These are phyloP conservation scores for Achlya hypogyna DNA, from an alignment of 352 stramenopile species.

Conservation along the genomic window DNA sequence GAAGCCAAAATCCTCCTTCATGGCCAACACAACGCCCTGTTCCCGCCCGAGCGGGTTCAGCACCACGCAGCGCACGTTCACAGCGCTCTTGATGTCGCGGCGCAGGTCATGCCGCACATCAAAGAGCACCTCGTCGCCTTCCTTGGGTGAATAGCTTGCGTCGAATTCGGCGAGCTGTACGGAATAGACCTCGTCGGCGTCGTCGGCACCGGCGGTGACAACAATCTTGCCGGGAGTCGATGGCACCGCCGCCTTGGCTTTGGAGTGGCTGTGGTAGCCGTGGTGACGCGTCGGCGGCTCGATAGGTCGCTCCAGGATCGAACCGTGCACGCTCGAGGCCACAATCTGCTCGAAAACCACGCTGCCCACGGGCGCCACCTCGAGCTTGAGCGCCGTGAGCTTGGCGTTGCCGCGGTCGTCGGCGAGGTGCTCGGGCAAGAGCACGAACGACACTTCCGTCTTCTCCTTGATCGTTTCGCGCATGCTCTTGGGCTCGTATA, in stretches of 20 bases:
- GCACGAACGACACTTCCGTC: constrained; percentile 51
- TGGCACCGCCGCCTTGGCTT: background rate
- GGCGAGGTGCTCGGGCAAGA: constrained; percentile 51
- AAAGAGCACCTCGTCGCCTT: constrained; percentile 53
- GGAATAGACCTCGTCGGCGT: constrained; percentile 24
- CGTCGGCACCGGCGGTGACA: background rate
- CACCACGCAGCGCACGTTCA: constrained; percentile 50
- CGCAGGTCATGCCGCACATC: constrained; percentile 68
- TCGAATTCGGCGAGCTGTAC: constrained; percentile 62
- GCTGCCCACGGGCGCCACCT: constrained; percentile 42
- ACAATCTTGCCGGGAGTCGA: background rate
- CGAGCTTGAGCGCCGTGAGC: constrained; percentile 55
- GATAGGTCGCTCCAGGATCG: constrained; percentile 53
- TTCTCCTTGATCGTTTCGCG: constrained; percentile 19
- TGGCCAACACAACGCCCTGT: constrained; percentile 47
- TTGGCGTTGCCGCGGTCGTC: constrained; percentile 26
- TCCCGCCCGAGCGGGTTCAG: constrained; percentile 62
- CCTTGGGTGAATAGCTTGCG: constrained; percentile 47
- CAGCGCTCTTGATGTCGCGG: constrained; percentile 39
- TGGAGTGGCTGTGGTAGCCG: background rate
- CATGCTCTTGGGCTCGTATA: constrained; percentile 25
- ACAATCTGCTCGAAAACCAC: constrained; percentile 62
- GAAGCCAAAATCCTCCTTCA: constrained; percentile 78
- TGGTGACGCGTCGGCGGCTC: too few species aligned
- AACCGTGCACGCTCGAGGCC: constrained; percentile 41